These are phyloP conservation scores for Avicennia marina DNA, from an alignment of 257 asterid genomes.

Conservation along the genomic window DNA sequence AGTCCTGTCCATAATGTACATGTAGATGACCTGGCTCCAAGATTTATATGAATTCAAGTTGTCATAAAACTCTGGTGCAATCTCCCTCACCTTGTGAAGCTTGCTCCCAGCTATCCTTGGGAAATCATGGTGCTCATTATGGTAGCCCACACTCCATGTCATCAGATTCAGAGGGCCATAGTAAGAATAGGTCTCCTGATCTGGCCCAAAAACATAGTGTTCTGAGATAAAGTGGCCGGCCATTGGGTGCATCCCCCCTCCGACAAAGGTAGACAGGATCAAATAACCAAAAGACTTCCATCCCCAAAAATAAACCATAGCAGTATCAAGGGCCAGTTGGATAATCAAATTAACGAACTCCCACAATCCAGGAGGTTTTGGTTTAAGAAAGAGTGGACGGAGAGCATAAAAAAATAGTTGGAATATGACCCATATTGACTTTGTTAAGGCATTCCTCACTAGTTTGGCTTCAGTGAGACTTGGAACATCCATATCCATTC, in stretches of 20 bases:
- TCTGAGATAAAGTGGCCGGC: slow-evolving; percentile 96
- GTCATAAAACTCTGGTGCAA: slow-evolving; percentile 80
- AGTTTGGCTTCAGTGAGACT: slow-evolving; percentile 55
- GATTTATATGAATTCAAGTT: slow-evolving; percentile 58
- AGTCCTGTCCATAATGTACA: slow-evolving; percentile 68
- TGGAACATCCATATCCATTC: slow-evolving; percentile 88
- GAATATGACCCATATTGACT: slow-evolving; percentile 72
- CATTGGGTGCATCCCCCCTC: slow-evolving; percentile 98
- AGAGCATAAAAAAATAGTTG: slow-evolving; percentile 94
- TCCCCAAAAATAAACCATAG: slow-evolving; percentile 63
- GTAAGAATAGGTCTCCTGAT: slow-evolving; percentile 87
- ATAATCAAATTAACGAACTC: slow-evolving; percentile 58
- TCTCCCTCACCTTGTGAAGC: slow-evolving; percentile 89
- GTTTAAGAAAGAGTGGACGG: slow-evolving; percentile 81
- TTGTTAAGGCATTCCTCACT: slow-evolving; percentile 48
- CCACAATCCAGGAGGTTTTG: slow-evolving; percentile 95
- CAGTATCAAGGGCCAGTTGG: slow-evolving; percentile 67
- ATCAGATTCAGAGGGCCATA: slow-evolving; percentile 82
- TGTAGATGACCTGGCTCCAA: slow-evolving; percentile 89
- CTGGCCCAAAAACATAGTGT: slow-evolving; percentile 68
- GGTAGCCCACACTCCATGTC: slow-evolving; percentile 94
- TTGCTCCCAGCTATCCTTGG: slow-evolving; percentile 89
- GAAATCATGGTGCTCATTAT: slow-evolving; percentile 96
- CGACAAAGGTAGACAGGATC: slow-evolving; percentile 83
- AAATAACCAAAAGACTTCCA: slow-evolving; percentile 77